Evolutionary conservation across 164 flowering plant genomes (phyloP).

Genomic region (Dillenia turbinata): DNA sequence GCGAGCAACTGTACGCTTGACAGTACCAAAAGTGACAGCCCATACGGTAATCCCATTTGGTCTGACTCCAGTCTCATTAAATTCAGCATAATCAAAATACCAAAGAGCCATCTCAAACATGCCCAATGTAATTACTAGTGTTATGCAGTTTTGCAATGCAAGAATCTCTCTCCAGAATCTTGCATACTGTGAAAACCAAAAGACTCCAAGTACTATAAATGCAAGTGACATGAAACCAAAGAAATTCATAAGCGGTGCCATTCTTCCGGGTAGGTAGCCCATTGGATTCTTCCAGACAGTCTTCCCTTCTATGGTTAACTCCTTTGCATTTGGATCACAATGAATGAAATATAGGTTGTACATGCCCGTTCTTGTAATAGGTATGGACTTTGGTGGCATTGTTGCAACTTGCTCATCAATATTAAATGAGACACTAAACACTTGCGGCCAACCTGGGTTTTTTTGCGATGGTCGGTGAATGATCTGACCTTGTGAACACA

Average conservation of each 20-base stretch:
- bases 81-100: constrained; percentile 93
- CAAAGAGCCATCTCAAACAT: constrained; percentile 97
- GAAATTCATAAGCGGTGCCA: constrained; percentile 95
- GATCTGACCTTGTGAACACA: constrained; percentile 69
- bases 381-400: constrained; percentile 51
- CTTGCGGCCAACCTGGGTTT: constrained; percentile 83
- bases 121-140: constrained; percentile 84
- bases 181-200: constrained; percentile 95
- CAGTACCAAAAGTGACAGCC: constrained; percentile 93
- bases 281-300: constrained; percentile 94
- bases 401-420: constrained; percentile 42
- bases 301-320: constrained; percentile 70
- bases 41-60: constrained; percentile 82
- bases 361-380: constrained; percentile 87
- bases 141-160: constrained; percentile 84
- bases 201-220: constrained; percentile 77
- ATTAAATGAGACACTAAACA: constrained; percentile 54
- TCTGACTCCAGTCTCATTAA: constrained; percentile 81
- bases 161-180: constrained; percentile 95
- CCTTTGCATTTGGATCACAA: constrained; percentile 72
- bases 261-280: constrained; percentile 96
- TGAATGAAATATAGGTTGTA: constrained; percentile 92
- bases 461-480: constrained; percentile 67
- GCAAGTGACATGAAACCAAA: constrained; percentile 92
- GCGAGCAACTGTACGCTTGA: constrained; percentile 83